Base-by-base conservation (phyloP, 495 filamentous ascomycete species). In the Penicillium flavigenum region DNA sequence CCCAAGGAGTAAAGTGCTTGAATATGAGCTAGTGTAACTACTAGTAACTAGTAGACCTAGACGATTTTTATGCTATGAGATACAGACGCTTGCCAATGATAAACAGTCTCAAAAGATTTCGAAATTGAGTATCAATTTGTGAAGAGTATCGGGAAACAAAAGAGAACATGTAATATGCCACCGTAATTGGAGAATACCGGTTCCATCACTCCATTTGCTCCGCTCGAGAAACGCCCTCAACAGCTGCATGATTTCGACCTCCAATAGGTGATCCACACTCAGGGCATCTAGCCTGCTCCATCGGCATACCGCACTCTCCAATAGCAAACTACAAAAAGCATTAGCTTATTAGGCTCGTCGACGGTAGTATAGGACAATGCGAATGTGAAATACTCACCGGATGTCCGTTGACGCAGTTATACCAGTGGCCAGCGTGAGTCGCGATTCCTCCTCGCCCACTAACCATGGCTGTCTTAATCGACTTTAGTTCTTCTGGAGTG, bases 131-230 rank as follows among this genome's bases (percentile, higher is more conserved):
- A n/a, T n/a, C n/a, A n/a, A n/a, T n/a, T n/a, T n/a, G n/a, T n/a
- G n/a, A n/a, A n/a, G n/a, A n/a, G n/a, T n/a, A n/a, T n/a, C n/a
- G n/a, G n/a, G n/a, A n/a, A n/a, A n/a, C n/a, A n/a, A n/a, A n/a
- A n/a, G n/a, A n/a, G n/a, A n/a, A n/a, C n/a, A n/a, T n/a, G n/a
- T n/a, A n/a, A n/a, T n/a, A n/a, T n/a, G n/a, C n/a, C n/a, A n/a
- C n/a, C n/a, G n/a, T n/a, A n/a, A n/a, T n/a, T n/a, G n/a, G n/a
- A n/a, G n/a, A n/a, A n/a, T n/a, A n/a, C n/a, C n/a, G n/a, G n/a
- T n/a, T n/a, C n/a, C n/a, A n/a, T n/a, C n/a, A 54, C 58, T 76
- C 58, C 56, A 68, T 58, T 22, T 79, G 52, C 67, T 47, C 45
- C 50, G 34, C 47, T 52, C 56, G 42, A 47, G 52, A 57, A 14